Base-by-base conservation (phyloP, 257 asterid genomes). In the Ajuga chamaepitys region DNA sequence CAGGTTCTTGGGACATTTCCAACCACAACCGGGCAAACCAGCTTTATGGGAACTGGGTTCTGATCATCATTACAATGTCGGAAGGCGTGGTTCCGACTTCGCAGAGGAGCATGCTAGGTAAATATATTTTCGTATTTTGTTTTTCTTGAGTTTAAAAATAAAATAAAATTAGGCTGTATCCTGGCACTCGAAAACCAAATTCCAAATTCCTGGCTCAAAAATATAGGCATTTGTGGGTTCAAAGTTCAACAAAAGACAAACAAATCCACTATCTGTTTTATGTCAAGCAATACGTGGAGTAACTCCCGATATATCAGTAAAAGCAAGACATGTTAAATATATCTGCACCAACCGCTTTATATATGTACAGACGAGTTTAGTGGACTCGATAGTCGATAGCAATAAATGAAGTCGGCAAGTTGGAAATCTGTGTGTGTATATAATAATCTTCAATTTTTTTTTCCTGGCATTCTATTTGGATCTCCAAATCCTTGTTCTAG, bases 1-100 rank as follows among this genome's bases (percentile, higher is more conserved):
- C 84, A 94, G 99, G 75, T 90, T 94, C 77, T 77, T 94, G 87
- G 99, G 99, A 10, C 90, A 94, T 72, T 90, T 94, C 78, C 96
- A 83, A 73, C 95, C 99, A 41, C 96, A 83, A 54, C 95, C 70
- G 21, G 92, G 88, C 70, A 88, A 85, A 68, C 88, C 99, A 24
- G 88, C 95, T 66, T 78, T 94, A 7, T 90, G 97, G 99, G 96
- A 94, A 75, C 77, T 85, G 61, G 91, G 83, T 76, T 86, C 97
- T 54, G 99, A 88, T 70, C 97, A 86, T 71, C 90, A 86, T 71
- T 85, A 84, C 75, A 71, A 72, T 67, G 81, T 77, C 32, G 86
- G 90, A 71, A 75, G 76, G 55, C 94, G 81, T 74, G 85, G 73
- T 46, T 75, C 91, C 35, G 78, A 75, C 67, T 78, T 87, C 56